Evolutionary conservation across 441 rosid genomes (phyloP), one percentile per base, ranked within the genome.

Genomic region (Bocquillonia castaneifolia): DNA sequence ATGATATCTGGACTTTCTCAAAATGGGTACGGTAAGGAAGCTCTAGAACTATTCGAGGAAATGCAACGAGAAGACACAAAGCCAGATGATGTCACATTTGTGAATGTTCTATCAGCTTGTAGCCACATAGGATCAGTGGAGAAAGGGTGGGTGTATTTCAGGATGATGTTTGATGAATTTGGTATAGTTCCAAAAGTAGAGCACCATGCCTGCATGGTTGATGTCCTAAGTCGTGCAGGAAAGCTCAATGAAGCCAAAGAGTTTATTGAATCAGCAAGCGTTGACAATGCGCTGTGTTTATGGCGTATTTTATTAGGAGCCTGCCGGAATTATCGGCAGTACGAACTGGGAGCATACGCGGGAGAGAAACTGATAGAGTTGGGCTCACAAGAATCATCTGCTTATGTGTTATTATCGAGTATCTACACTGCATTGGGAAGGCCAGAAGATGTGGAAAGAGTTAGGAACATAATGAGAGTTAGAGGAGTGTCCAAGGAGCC

Each of bases 171-270:
- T 0, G 75, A 78, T 70, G 78, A 75, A 45, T 86, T 85, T 22
- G 78, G 85, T 66, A 52, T 87, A 32, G 74, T 63, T 71, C 91
- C 92, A 44, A 82, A 79, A 70, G 83, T 92, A 22, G 95, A 92
- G 72, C 95, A 92, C 69, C 81, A 87, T 67, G 93, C 93, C 34
- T 90, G 96, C 80, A 86, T 90, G 89, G 98, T 92, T 56, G 95
- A 92, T 76, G 69, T 90, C 42, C 71, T 90, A 70, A 85, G 93
- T 74, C 93, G 93, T 68, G 95, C 96, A 31, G 98, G 92, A 69
- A 84, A 76, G 77, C 83, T 92, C 36, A 59, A 65, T 32, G 95
- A 90, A 78, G 92, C 96, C n/a, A 86, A 76, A 76, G 88, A 82
- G 60, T 85, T 90, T 72, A 88, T 92, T 1, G 95, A 92, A 80